A percentile compares a stretch with the other conserved stretches of the same genome.
phyloP scores from a whole-genome alignment of 192 early-diverging fungal species.

The Umbelopsis sp. region DNA sequence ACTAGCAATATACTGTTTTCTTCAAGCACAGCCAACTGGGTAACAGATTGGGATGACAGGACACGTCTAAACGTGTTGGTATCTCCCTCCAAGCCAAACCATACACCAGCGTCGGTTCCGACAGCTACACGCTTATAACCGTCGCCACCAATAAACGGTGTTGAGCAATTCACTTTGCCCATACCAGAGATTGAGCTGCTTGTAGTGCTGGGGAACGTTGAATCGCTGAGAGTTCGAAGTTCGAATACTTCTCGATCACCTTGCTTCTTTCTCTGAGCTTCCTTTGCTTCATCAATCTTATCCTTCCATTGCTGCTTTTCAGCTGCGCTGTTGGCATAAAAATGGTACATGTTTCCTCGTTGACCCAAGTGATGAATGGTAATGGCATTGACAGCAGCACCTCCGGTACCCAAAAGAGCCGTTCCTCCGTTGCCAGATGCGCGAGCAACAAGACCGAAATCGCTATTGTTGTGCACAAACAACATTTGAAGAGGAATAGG shows the following conservation, averaged over 20 bases:
- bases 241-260: conserved; percentile 55
- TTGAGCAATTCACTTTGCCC: conserved; percentile 59
- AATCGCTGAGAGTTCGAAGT: conserved; percentile 50
- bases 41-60: conserved; percentile 73
- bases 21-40: conserved; percentile 83
- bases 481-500: conserved; percentile 84
- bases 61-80: conserved; percentile 57
- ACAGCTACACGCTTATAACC: conserved; percentile 69
- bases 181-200: conserved; percentile 15
- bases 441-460: neutral
- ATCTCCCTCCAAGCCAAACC: conserved; percentile 49
- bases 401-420: neutral
- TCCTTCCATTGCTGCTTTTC: conserved; percentile 83
- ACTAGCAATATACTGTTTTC: conserved; percentile 80
- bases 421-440: neutral
- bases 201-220: conserved; percentile 45
- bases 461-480: conserved; percentile 21
- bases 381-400: conserved; percentile 14
- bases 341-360: conserved; percentile 60
- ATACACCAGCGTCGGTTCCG: conserved; percentile 87
- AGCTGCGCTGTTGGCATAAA: conserved; percentile 72
- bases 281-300: conserved; percentile 71
- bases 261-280: conserved; percentile 38
- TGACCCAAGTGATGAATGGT: conserved; percentile 34
- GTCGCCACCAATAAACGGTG: conserved; percentile 38